Percentiles rank a stretch among this genome's conserved stretches.
Conservation (phyloP, 2,329 filamentous ascomycete genomes). For the Fusarium abutilonis region DNA sequence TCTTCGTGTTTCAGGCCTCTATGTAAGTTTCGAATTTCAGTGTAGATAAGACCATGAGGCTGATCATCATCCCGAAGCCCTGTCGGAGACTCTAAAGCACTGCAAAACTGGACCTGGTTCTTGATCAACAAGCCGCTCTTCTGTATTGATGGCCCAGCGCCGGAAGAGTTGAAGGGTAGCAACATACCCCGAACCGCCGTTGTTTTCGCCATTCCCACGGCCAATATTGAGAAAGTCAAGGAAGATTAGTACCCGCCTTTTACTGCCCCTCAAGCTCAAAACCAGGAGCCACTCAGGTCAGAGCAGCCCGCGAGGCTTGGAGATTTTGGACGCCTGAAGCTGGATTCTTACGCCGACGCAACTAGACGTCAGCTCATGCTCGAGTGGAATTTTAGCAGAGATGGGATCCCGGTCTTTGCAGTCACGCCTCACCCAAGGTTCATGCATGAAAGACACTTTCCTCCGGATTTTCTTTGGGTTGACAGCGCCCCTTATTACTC, state of each 20-base stretch:
- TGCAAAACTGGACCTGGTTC: conserved; percentile 41
- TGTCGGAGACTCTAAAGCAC: background rate
- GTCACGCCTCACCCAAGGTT: conserved; percentile 23
- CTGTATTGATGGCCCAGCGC: conserved; percentile 3
- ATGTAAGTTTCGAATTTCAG: conserved; percentile 24
- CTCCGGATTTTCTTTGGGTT: conserved; percentile 36
- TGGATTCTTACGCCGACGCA: conserved; percentile 7
- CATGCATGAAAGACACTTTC: conserved; percentile 4
- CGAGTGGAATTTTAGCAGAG: conserved; percentile 35
- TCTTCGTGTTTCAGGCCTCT: conserved; percentile 37
- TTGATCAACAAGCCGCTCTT: conserved; percentile 38
- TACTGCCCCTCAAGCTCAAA: conserved; percentile 4
- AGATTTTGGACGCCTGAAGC: conserved; percentile 23
- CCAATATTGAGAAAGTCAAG: conserved; percentile 30
- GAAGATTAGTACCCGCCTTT: conserved; percentile 38
- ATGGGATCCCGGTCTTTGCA: conserved; percentile 40
- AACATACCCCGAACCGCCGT: conserved; percentile 22
- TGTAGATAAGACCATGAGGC: background rate
- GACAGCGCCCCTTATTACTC: conserved; percentile 13
- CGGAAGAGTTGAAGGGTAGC: conserved; percentile 3
- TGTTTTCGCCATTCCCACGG: conserved; percentile 36
- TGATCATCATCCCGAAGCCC: conserved; percentile 5
- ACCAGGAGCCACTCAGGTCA: background rate
- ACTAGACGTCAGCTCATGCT: conserved; percentile 21
- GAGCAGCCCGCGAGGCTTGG: conserved; percentile 12